Conservation (phyloP, 1,284 basidiomycete species). For the Malassezia nana region DNA sequence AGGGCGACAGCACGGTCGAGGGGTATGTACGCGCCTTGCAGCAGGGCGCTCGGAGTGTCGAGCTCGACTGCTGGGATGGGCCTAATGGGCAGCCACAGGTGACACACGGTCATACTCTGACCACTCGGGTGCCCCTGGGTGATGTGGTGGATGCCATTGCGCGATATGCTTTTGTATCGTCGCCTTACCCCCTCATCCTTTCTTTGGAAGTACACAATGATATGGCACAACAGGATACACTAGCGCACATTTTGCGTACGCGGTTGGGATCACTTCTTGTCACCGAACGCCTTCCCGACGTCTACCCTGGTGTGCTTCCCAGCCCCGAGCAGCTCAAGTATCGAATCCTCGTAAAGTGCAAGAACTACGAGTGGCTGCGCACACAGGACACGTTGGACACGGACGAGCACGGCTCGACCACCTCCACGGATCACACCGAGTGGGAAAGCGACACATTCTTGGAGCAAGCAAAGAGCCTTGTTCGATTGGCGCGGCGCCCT, state of each 20-base stretch:
- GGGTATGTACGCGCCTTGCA: conserved; percentile 88
- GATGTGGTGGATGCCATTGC: conserved; percentile 77
- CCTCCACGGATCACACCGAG: conserved; percentile 19
- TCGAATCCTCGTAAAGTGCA: conserved; percentile 68
- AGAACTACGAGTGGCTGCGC: conserved; percentile 20
- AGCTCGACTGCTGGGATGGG: conserved; percentile 82
- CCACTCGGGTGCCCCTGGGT: conserved; percentile 70
- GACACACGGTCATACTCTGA: conserved; percentile 88
- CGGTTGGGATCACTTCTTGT: conserved; percentile 66
- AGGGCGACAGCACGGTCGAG: conserved; percentile 85
- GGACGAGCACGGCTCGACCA: conserved; percentile 1
- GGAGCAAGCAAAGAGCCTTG: conserved; percentile 25
- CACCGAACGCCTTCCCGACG: conserved; percentile 32
- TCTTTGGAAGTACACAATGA: conserved; percentile 87
- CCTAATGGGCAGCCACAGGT: conserved; percentile 52
- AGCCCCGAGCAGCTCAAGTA: conserved; percentile 77
- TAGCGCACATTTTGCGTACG: conserved; percentile 67
- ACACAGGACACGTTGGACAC: neutral
- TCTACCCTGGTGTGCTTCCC: conserved; percentile 54
- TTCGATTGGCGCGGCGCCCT: conserved; percentile 16
- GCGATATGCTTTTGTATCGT: conserved; percentile 85
- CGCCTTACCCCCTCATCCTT: conserved; percentile 87
- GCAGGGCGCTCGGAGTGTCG: conserved; percentile 77
- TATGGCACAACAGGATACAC: conserved; percentile 67
- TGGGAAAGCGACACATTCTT: conserved; percentile 25